These are phyloP conservation scores for Trichosporon inkin DNA, from an alignment of 1,284 basidiomycete species.

Conservation along the genomic window DNA sequence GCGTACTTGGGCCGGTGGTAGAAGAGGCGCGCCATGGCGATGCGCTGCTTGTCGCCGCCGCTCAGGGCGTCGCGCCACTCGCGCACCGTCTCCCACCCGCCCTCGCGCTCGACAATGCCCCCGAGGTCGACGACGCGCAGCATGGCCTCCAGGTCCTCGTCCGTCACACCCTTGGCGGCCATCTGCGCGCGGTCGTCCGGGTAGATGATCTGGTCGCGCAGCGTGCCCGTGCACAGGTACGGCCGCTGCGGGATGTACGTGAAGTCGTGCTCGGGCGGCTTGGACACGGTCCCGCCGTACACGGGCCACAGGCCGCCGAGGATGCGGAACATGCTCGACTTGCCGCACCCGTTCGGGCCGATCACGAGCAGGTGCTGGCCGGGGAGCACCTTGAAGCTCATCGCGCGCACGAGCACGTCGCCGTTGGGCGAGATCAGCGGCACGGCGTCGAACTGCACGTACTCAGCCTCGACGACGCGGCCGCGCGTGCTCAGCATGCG, in stretches of 20 bases:
- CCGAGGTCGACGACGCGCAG: slow-evolving; percentile 81
- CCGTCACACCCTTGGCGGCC: slow-evolving; percentile 62
- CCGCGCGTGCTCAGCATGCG: slow-evolving; percentile 65
- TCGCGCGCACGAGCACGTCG: slow-evolving; percentile 74
- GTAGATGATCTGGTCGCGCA: slow-evolving; percentile 80
- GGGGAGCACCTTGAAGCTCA: slow-evolving; percentile 85
- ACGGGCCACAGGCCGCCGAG: slow-evolving; percentile 96
- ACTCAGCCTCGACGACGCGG: slow-evolving; percentile 70
- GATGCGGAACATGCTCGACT: slow-evolving; percentile 88
- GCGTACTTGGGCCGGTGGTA: slow-evolving; percentile 97
- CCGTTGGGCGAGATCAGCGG: slow-evolving; percentile 96
- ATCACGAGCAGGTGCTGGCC: slow-evolving; percentile 91
- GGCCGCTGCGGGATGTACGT: slow-evolving; percentile 95
- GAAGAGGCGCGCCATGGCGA: slow-evolving; percentile 94
- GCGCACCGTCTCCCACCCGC: slow-evolving; percentile 81
- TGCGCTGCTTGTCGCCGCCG: slow-evolving; percentile 64
- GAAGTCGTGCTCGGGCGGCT: slow-evolving; percentile 83
- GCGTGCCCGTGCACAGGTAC: slow-evolving; percentile 85
- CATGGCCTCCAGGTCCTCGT: slow-evolving; percentile 69
- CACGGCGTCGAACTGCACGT: slow-evolving; percentile 83
- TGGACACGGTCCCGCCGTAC: slow-evolving; percentile 89
- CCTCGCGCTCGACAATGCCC: slow-evolving; percentile 86
- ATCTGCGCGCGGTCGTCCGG: slow-evolving; percentile 71
- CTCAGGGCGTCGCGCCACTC: slow-evolving; percentile 93
- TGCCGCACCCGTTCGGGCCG: slow-evolving; percentile 85